Evolutionary conservation across 2,329 filamentous ascomycete species (phyloP), one percentile per base, ranked within the genome.

Genomic region (Beauveria caledonica): DNA sequence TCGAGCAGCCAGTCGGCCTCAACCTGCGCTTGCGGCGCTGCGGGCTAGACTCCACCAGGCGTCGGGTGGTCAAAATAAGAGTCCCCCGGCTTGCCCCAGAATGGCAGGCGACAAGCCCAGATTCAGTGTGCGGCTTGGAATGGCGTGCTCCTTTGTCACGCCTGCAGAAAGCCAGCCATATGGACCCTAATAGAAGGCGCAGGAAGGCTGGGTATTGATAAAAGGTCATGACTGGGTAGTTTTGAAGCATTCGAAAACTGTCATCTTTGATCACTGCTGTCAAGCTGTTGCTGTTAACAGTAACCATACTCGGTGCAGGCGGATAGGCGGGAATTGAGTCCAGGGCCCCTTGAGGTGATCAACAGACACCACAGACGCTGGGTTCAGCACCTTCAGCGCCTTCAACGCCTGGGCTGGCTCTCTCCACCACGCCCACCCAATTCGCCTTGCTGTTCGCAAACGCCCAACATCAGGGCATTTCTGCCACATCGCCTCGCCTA

Each of bases 21-120:
- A 7, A 39, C 19, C 33, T 36, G 33, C 33, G 11, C 54, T 57
- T n/a, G 27, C n/a, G 44, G 13, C 13, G 27, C 40, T 11, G 27
- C 42, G n/a, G 17, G 42, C 53, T 36, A 48, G 42, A 10, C 44
- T 33, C 17, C 40, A 36, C 40, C 25, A 46, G 23, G 40, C 36
- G 15, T 17, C 10, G 15, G 53, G 25, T 15, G 42, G 33, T 48
- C 56, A 33, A 40, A 13, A 51, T 33, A 33, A 36, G 45, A 51
- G 36, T 33, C 25, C 56, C 8, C 19, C 56, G 36, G 23, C 56
- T 51, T 58, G 23, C 15, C 56, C 46, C 56, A 58, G 44, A 51
- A 17, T 58, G 56, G 56, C 56, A 58, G 56, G 56, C 56, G 36
- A 51, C 25, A 58, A 58, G 56, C 27, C 36, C 44, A 44, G n/a